phyloP scores from a whole-genome alignment of 225 moss, liverwort and hornwort genomes.

The Physcomitrium patens region DNA sequence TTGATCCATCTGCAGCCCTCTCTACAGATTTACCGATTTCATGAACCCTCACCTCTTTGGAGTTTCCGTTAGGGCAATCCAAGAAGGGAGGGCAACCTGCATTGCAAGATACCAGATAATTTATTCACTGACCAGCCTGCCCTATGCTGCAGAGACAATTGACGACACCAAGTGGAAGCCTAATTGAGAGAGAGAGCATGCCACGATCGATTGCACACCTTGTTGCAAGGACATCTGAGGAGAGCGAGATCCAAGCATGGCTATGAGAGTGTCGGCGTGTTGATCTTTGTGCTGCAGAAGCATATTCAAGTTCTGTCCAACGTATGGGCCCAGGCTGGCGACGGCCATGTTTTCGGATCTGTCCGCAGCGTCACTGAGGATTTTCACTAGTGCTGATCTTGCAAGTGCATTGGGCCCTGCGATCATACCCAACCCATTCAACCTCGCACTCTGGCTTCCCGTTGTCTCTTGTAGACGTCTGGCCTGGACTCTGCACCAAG shows the following conservation, averaged over 20 bases:
- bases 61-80: no score
- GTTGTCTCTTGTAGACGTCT: constrained; percentile 26
- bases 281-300: constrained; percentile 76
- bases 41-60: background rate
- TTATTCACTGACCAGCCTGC: background rate
- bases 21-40: background rate
- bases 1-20: no score
- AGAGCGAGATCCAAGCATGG: constrained; percentile 84
- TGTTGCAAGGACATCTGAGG: constrained; percentile 58
- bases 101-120: constrained; percentile 20
- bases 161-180: background rate
- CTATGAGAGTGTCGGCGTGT: constrained; percentile 75
- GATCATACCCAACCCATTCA: background rate
- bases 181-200: constrained; percentile 1
- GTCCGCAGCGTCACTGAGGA: background rate
- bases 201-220: constrained; percentile 31
- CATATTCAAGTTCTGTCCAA: constrained; percentile 61
- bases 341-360: constrained; percentile 31
- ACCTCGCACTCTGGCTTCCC: constrained; percentile 3
- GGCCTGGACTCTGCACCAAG: constrained; percentile 3
- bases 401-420: constrained; percentile 24
- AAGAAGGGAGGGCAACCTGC: background rate
- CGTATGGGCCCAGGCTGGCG: constrained; percentile 32
- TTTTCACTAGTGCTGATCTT: constrained; percentile 12
- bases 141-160: background rate